Conservation (phyloP, 768 basidiomycete genomes). For the Rhodotorula graminis region DNA sequence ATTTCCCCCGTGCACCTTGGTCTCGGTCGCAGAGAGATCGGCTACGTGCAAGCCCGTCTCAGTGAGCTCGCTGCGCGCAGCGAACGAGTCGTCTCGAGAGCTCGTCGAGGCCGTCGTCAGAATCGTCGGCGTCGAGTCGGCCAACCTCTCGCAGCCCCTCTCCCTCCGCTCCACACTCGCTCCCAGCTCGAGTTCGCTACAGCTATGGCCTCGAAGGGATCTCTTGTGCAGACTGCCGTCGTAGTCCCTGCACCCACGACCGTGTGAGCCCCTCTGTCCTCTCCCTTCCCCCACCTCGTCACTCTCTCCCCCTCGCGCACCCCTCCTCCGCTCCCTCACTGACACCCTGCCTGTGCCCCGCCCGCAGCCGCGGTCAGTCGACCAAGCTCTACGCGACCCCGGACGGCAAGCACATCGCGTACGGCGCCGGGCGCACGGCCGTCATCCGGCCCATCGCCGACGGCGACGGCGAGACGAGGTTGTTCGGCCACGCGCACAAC, state of each 20-base stretch:
- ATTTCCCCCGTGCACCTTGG: too few species aligned
- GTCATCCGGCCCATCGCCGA: constrained; percentile 14
- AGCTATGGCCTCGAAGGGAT: neutral
- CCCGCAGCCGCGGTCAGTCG: constrained; percentile 20
- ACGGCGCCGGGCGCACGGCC: constrained; percentile 23
- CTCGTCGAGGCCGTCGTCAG: too few species aligned
- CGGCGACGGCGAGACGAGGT: neutral
- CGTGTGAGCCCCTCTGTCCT: neutral
- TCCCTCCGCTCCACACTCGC: neutral
- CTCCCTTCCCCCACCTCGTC: neutral
- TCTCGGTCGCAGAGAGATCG: too few species aligned
- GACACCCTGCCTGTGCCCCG: too few species aligned
- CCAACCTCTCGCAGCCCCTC: neutral
- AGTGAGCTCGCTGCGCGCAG: too few species aligned
- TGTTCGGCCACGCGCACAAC: constrained; percentile 18
- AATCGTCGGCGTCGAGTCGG: too few species aligned
- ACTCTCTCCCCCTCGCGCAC: neutral
- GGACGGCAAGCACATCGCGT: constrained; percentile 21
- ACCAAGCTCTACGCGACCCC: constrained; percentile 30
- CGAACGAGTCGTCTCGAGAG: too few species aligned
- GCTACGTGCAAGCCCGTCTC: too few species aligned
- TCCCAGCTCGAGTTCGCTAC: too few species aligned
- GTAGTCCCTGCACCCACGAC: neutral
- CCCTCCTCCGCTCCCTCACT: neutral
- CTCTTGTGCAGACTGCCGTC: neutral